These are phyloP conservation scores for Aspergillus terreus DNA, from an alignment of 2,329 filamentous ascomycete genomes.

Conservation along the genomic window DNA sequence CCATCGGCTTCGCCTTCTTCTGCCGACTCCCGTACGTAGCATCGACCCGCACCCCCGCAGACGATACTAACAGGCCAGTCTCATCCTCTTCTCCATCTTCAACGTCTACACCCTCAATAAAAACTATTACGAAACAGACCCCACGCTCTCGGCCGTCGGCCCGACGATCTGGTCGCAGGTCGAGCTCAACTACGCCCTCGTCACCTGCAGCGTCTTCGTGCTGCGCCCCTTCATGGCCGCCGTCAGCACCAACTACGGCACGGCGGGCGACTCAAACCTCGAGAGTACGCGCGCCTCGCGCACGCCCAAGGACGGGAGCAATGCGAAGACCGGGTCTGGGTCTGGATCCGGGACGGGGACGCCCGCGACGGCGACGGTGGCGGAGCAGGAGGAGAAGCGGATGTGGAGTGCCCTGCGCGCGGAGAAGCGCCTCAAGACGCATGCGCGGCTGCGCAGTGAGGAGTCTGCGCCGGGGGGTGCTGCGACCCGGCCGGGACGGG, in stretches of 20 bases:
- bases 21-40: constrained; percentile 35
- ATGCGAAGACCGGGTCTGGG: constrained; percentile 14
- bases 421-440: background rate
- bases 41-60: background rate
- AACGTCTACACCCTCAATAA: constrained; percentile 31
- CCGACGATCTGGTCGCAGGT: constrained; percentile 36
- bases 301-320: constrained; percentile 13
- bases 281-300: constrained; percentile 20
- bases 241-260: constrained; percentile 35
- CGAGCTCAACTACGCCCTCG: constrained; percentile 33
- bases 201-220: constrained; percentile 36
- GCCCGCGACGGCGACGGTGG: background rate
- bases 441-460: background rate
- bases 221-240: constrained; percentile 36
- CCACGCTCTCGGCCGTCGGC: constrained; percentile 30
- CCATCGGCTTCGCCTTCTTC: constrained; percentile 31
- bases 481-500: background rate
- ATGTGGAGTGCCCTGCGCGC: background rate
- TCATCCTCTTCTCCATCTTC: constrained; percentile 34
- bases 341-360: constrained; percentile 1
- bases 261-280: constrained; percentile 28
- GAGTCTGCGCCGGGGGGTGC: background rate
- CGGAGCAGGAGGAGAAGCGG: background rate
- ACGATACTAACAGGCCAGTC: constrained; percentile 17
- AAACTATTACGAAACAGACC: constrained; percentile 28